A percentile compares a stretch with the other conserved stretches of the same genome.
These are phyloP conservation scores for Colletotrichum cordylinicola DNA, from an alignment of 2,329 filamentous ascomycete species.

Conservation along the genomic window DNA sequence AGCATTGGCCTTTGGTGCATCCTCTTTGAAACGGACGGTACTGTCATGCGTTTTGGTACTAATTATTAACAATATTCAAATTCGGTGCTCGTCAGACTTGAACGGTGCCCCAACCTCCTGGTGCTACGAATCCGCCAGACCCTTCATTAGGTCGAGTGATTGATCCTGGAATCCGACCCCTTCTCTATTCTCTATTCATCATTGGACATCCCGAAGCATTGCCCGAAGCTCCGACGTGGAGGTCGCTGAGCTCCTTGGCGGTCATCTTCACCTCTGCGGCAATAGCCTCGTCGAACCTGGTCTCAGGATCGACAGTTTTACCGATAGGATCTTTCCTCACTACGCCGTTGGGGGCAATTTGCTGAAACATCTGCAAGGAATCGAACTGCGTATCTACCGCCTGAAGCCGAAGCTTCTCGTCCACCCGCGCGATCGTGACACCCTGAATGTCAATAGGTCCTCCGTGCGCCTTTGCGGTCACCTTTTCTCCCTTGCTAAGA, in stretches of 20 bases:
- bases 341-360: constrained; percentile 47
- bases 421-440: constrained; percentile 65
- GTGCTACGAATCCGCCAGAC: background rate
- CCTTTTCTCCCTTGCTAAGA: constrained; percentile 64
- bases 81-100: background rate
- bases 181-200: constrained; percentile 12
- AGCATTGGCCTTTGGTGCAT: no score
- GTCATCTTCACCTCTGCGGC: background rate
- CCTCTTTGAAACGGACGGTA: background rate
- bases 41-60: background rate
- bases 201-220: constrained; percentile 6
- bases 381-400: constrained; percentile 70
- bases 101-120: background rate
- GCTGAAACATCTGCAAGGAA: constrained; percentile 70
- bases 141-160: background rate
- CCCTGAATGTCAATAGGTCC: constrained; percentile 68
- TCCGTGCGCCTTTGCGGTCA: constrained; percentile 66
- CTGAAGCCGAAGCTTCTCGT: constrained; percentile 63
- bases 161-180: background rate
- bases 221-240: background rate
- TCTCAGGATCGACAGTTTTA: background rate
- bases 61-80: background rate
- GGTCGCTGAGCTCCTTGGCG: background rate
- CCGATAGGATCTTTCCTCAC: constrained; percentile 5
- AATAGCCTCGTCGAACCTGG: constrained; percentile 1